Percentiles rank a stretch among this genome's conserved stretches.
These are phyloP conservation scores for Mucor racemosus DNA, from an alignment of 371 early-diverging fungal species.

Conservation along the genomic window DNA sequence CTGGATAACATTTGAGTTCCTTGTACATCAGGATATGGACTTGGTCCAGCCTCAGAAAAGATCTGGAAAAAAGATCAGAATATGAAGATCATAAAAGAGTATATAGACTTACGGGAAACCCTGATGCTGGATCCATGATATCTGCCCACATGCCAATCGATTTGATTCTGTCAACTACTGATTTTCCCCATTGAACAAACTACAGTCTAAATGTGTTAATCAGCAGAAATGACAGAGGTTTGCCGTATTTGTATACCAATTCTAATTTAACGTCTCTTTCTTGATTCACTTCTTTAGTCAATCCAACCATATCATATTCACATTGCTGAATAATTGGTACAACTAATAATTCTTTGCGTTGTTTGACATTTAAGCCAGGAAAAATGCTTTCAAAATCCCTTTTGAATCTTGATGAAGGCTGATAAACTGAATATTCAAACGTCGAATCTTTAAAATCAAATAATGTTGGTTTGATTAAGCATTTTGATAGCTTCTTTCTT, in stretches of 20 bases:
- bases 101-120: slow-evolving; percentile 69
- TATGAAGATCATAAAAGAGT: not conserved
- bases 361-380: slow-evolving; percentile 54
- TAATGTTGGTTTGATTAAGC: slow-evolving; percentile 30
- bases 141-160: slow-evolving; percentile 84
- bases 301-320: slow-evolving; percentile 74
- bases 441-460: slow-evolving; percentile 36
- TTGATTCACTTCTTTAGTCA: slow-evolving; percentile 66
- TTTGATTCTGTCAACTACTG: slow-evolving; percentile 57
- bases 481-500: slow-evolving; percentile 20
- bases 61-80: slow-evolving; percentile 36
- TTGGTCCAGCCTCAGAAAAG: slow-evolving; percentile 65
- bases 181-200: slow-evolving; percentile 78
- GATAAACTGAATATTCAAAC: slow-evolving; percentile 47
- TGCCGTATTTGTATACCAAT: slow-evolving; percentile 43
- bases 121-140: slow-evolving; percentile 92
- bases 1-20: slow-evolving; percentile 65
- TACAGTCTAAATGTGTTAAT: slow-evolving; percentile 20
- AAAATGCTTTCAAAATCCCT: slow-evolving; percentile 43
- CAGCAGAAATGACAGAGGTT: not conserved
- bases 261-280: slow-evolving; percentile 85
- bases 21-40: slow-evolving; percentile 88
- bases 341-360: slow-evolving; percentile 60
- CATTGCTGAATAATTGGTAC: slow-evolving; percentile 84
- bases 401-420: slow-evolving; percentile 42